These are phyloP conservation scores for Solanum chacoense DNA, from an alignment of 305 asterid species.

Conservation along the genomic window DNA sequence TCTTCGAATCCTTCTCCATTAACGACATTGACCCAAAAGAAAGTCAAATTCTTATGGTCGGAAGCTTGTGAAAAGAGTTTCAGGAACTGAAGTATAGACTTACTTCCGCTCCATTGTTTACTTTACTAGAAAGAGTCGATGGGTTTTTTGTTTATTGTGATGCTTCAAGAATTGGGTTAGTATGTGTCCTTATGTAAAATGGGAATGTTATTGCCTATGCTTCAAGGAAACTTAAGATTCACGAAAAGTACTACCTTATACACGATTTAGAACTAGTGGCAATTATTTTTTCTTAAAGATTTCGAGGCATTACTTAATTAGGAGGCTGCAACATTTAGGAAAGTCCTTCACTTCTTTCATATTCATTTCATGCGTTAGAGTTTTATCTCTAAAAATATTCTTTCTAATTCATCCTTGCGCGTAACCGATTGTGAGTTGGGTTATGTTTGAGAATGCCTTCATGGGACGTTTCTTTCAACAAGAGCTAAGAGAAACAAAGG, in stretches of 20 bases:
- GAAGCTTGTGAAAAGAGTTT: neutral
- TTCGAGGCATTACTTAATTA: neutral
- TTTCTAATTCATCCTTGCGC: too few species aligned
- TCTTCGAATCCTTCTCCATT: neutral
- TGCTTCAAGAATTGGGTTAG: neutral
- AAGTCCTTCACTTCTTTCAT: too few species aligned
- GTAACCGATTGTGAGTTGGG: too few species aligned
- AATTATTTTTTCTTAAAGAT: too few species aligned
- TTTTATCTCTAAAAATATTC: too few species aligned
- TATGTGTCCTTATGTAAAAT: neutral
- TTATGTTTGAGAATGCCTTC: too few species aligned
- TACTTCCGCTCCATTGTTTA: neutral
- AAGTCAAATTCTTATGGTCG: neutral
- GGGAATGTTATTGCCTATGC: neutral
- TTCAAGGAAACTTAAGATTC: neutral
- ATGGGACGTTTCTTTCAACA: too few species aligned
- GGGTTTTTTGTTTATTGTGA: neutral
- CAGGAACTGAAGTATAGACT: neutral
- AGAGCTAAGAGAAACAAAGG: too few species aligned
- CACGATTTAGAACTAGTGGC: neutral
- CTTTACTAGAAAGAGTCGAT: neutral
- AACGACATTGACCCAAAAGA: neutral
- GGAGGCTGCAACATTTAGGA: too few species aligned
- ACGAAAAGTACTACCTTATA: too few species aligned
- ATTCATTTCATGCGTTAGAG: too few species aligned